Conservation (phyloP, 305 asterid species). For the Fraxinus sp. region DNA sequence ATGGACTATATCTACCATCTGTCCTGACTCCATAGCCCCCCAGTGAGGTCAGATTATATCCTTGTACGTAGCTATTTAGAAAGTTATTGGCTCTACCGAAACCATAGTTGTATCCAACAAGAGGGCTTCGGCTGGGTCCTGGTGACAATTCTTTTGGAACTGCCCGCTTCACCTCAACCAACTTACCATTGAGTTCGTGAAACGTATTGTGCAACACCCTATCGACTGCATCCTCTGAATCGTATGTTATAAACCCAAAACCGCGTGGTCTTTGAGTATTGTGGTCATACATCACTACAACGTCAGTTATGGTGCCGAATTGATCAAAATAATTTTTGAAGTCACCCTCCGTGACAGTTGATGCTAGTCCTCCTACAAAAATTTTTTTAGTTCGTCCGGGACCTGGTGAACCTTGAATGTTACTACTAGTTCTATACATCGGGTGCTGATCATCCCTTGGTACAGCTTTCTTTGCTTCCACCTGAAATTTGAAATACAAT, state of each 20-base stretch:
- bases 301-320: slow-evolving; percentile 60
- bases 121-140: slow-evolving; percentile 52
- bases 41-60: slow-evolving; percentile 47
- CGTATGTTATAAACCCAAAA: slow-evolving; percentile 62
- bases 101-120: slow-evolving; percentile 53
- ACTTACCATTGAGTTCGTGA: slow-evolving; percentile 65
- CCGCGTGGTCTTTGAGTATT: slow-evolving; percentile 69
- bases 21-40: slow-evolving; percentile 61
- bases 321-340: slow-evolving; percentile 52
- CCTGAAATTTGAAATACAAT: slow-evolving; percentile 29
- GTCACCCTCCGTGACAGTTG: slow-evolving; percentile 48
- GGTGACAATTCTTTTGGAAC: slow-evolving; percentile 66
- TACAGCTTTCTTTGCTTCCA: slow-evolving; percentile 63
- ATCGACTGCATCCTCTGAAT: slow-evolving; percentile 65
- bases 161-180: slow-evolving; percentile 69
- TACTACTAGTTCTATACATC: slow-evolving; percentile 37
- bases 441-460: slow-evolving; percentile 50
- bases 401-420: slow-evolving; percentile 49
- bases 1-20: slow-evolving; percentile 48
- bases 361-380: slow-evolving; percentile 58
- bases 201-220: slow-evolving; percentile 60
- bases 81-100: slow-evolving; percentile 49
- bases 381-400: slow-evolving; percentile 52
- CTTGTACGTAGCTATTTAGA: slow-evolving; percentile 47
- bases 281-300: slow-evolving; percentile 70